phyloP scores from a whole-genome alignment of 345 rosid species.

The Balakata baccata region DNA sequence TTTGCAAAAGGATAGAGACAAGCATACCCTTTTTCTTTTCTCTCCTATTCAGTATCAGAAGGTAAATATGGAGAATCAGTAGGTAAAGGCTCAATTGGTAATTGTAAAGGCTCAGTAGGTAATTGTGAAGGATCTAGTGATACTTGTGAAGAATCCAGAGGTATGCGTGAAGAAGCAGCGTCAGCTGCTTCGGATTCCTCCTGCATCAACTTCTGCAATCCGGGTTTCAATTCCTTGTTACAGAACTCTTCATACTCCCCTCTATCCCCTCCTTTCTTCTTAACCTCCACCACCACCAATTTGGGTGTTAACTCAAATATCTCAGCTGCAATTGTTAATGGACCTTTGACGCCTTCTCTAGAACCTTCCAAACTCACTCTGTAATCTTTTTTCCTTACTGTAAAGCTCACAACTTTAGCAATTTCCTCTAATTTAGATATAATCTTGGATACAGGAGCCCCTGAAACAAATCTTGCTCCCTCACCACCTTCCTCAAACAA shows the following conservation, averaged over 20 bases:
- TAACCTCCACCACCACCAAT: constrained; percentile 77
- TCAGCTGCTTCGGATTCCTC: constrained; percentile 46
- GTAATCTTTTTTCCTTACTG: constrained; percentile 41
- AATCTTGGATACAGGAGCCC: constrained; percentile 38
- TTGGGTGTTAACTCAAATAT: constrained; percentile 39
- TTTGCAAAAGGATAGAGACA: constrained; percentile 18
- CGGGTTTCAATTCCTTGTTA: constrained; percentile 65
- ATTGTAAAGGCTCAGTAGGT: not conserved
- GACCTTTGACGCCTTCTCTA: constrained; percentile 38
- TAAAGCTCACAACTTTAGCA: constrained; percentile 40
- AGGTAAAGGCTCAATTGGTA: constrained; percentile 8
- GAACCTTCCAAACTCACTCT: constrained; percentile 42
- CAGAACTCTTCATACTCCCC: constrained; percentile 84
- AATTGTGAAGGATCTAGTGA: constrained; percentile 12
- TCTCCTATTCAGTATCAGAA: constrained; percentile 57
- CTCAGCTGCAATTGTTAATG: constrained; percentile 40
- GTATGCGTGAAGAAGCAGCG: constrained; percentile 6
- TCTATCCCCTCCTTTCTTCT: constrained; percentile 80
- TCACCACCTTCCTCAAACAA: constrained; percentile 39
- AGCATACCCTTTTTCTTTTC: constrained; percentile 37
- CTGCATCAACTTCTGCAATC: constrained; percentile 54
- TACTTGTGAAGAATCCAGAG: not conserved
- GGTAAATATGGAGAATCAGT: constrained; percentile 47
- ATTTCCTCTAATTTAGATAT: constrained; percentile 40
- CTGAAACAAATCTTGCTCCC: constrained; percentile 34